Conservation (phyloP, 305 asterid genomes). For the Striga hermonthica region DNA sequence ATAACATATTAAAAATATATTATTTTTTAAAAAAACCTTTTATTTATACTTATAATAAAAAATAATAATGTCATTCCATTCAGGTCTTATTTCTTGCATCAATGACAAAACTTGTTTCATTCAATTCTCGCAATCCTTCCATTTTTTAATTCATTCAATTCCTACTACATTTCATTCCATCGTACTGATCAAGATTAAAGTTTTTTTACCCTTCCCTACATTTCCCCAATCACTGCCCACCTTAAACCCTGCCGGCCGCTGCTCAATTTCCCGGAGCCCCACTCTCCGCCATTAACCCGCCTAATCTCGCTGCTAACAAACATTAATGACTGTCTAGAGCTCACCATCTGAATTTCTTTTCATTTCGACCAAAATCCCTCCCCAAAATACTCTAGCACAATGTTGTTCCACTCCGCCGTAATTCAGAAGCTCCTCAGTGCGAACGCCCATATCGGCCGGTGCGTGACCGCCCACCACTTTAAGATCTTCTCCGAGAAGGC, state of each 20-base stretch:
- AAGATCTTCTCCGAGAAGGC: too few species aligned
- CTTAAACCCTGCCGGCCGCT: slow-evolving; percentile 1
- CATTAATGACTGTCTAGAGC: slow-evolving; percentile 23
- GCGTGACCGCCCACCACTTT: slow-evolving; percentile 79
- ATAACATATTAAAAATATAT: too few species aligned
- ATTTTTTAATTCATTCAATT: too few species aligned
- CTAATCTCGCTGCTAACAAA: neutral
- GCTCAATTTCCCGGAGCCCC: neutral
- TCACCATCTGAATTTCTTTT: slow-evolving; percentile 9
- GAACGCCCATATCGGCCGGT: slow-evolving; percentile 87
- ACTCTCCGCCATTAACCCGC: neutral
- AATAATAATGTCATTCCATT: too few species aligned
- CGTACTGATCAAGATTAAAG: too few species aligned
- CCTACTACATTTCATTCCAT: too few species aligned
- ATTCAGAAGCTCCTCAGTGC: slow-evolving; percentile 84
- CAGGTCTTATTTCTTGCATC: too few species aligned
- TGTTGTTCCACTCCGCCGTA: slow-evolving; percentile 80
- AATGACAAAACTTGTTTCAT: too few species aligned
- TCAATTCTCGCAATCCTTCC: too few species aligned
- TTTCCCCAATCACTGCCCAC: slow-evolving; percentile 7
- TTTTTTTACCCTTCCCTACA: neutral
- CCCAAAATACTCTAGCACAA: slow-evolving; percentile 28
- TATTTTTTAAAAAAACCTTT: too few species aligned
- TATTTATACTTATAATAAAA: too few species aligned
- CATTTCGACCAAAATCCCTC: slow-evolving; percentile 13